Conservation (phyloP, 108 stramenopile genomes). For the Conticribra guillardii region DNA sequence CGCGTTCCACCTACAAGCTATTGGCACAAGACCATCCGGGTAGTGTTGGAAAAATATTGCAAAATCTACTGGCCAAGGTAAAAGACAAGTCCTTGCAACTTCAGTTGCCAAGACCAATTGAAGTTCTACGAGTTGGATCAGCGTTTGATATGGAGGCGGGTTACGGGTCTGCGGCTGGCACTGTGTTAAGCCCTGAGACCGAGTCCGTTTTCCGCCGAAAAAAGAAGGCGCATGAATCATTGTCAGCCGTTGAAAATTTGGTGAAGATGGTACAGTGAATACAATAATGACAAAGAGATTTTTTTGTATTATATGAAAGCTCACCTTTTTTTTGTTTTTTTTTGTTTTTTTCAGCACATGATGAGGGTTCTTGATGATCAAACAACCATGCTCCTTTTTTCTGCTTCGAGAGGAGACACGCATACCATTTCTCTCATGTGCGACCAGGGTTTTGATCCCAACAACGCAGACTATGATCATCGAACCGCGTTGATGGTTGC, state of each 20-base stretch:
- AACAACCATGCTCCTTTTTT: slow-evolving; percentile 66
- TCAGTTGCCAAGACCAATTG: slow-evolving; percentile 34
- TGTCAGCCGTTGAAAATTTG: slow-evolving; percentile 52
- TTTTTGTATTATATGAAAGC: no score
- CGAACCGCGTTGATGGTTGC: slow-evolving; percentile 78
- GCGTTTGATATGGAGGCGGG: slow-evolving; percentile 15
- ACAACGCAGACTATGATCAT: slow-evolving; percentile 69
- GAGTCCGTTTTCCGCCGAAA: not conserved
- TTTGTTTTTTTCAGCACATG: no score
- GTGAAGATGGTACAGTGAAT: no score
- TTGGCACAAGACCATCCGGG: slow-evolving; percentile 57
- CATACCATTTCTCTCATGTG: slow-evolving; percentile 69
- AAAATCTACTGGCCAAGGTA: slow-evolving; percentile 55
- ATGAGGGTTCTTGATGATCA: slow-evolving; percentile 64
- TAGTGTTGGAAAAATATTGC: slow-evolving; percentile 50
- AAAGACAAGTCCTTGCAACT: slow-evolving; percentile 20
- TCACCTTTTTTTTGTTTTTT: no score
- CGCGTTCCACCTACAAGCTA: slow-evolving; percentile 47
- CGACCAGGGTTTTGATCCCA: slow-evolving; percentile 71
- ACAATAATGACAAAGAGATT: no score
- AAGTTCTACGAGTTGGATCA: slow-evolving; percentile 49
- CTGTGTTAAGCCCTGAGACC: slow-evolving; percentile 2
- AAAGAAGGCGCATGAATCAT: slow-evolving; percentile 12
- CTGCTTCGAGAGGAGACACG: slow-evolving; percentile 70
- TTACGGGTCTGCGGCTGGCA: slow-evolving; percentile 5